Evolutionary conservation across 1,284 basidiomycete genomes (phyloP), one percentile per base, ranked within the genome.

Genomic region (Entoloma clypeatum): DNA sequence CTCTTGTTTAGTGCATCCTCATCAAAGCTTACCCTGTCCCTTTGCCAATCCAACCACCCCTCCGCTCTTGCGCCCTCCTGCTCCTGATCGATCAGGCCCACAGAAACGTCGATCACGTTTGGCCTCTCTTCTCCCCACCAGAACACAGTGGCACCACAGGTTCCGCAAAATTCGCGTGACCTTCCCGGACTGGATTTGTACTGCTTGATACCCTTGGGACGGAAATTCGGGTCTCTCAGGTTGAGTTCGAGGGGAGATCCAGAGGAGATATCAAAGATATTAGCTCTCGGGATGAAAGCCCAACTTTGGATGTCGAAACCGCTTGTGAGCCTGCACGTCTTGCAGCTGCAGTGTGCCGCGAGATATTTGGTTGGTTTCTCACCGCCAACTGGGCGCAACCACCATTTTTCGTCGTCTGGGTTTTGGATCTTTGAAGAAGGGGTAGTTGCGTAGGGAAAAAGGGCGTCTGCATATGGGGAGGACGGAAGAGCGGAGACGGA

Each of bases 111-210:
- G 7, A 65, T 33, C 24, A 65, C 21, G 25, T 59, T 59, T 2
- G 58, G 53, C 10, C 49, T 37, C 23, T 55, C 58, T 7, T 50
- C 50, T 19, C 55, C 53, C 61, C 61, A 62, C 47, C 56, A 58
- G 36, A 65, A 64, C 3, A 54, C 61, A 3, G 56, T 59, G 9
- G 63, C 62, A 1, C 62, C 61, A 36, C 63, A 65, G 3, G 50
- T 60, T 6, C 39, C 46, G 39, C 62, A 63, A 16, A 56, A 63
- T 38, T 65, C 62, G 14, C 58, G 47, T 38, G 60, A 58, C 10
- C 52, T 39, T 6, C 59, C 58, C 2, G 55, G 49, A 21, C 57
- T 60, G 5, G 59, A 59, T 6, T 54, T 48, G 30, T 63, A 64
- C 33, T 53, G 56, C 40, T 49, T 55, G 21, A 64, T 40, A 0